A percentile compares a stretch with the other conserved stretches of the same genome.
These are phyloP conservation scores for Aspergillus cristatus DNA, from an alignment of 495 filamentous ascomycete species.

Conservation along the genomic window DNA sequence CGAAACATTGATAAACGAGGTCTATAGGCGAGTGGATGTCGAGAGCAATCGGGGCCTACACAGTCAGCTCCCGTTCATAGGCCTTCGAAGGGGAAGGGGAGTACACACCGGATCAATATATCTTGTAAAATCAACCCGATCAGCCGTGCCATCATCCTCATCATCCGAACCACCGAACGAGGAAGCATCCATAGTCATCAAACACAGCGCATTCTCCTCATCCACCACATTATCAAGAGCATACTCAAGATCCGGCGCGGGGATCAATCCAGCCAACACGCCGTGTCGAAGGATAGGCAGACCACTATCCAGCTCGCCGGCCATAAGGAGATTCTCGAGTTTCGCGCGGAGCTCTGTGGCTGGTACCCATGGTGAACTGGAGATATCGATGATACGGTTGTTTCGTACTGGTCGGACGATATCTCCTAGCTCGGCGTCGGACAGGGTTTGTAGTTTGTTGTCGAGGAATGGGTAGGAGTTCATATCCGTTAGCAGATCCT, in stretches of 20 bases:
- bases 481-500: slow-evolving; percentile 91
- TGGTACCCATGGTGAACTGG: slow-evolving; percentile 62
- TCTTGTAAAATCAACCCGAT: slow-evolving; percentile 63
- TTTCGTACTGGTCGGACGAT: slow-evolving; percentile 67
- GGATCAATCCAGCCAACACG: slow-evolving; percentile 83
- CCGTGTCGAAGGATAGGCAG: slow-evolving; percentile 74
- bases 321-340: slow-evolving; percentile 69
- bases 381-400: slow-evolving; percentile 81
- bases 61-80: slow-evolving; percentile 1
- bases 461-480: slow-evolving; percentile 95
- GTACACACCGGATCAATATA: slow-evolving; percentile 74
- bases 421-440: slow-evolving; percentile 75
- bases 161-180: slow-evolving; percentile 46
- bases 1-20: slow-evolving; percentile 93
- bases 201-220: slow-evolving; percentile 62
- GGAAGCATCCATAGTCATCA: slow-evolving; percentile 62
- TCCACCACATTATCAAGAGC: slow-evolving; percentile 73
- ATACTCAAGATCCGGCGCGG: slow-evolving; percentile 89
- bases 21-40: slow-evolving; percentile 91
- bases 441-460: slow-evolving; percentile 83
- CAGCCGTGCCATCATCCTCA: slow-evolving; percentile 34
- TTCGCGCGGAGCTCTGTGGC: slow-evolving; percentile 69
- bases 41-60: slow-evolving; percentile 68
- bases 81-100: not conserved
- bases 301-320: slow-evolving; percentile 86